phyloP scores from a whole-genome alignment of 2,329 filamentous ascomycete species.

The Raffaelea arxii region DNA sequence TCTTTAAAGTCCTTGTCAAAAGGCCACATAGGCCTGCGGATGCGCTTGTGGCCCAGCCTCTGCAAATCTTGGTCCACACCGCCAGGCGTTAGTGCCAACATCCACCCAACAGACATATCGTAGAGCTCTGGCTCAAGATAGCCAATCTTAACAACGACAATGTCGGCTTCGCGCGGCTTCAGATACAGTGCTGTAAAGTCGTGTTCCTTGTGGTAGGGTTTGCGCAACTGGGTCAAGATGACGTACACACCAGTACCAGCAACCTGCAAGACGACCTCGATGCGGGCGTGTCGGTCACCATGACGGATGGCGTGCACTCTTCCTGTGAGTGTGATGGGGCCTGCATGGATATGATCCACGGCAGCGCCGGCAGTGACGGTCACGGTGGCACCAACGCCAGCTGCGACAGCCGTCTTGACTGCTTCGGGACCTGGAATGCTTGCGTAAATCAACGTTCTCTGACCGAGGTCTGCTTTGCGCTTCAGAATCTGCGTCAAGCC shows the following conservation, averaged over 20 bases:
- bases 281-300: conserved; percentile 35
- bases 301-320: conserved; percentile 38
- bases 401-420: conserved; percentile 28
- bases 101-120: conserved; percentile 43
- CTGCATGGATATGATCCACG: conserved; percentile 36
- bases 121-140: conserved; percentile 46
- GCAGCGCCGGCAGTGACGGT: conserved; percentile 42
- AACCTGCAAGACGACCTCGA: conserved; percentile 39
- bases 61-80: conserved; percentile 43
- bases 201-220: conserved; percentile 42
- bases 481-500: conserved; percentile 32
- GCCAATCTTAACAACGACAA: conserved; percentile 47
- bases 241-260: conserved; percentile 33
- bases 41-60: conserved; percentile 36
- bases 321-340: conserved; percentile 40
- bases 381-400: conserved; percentile 34
- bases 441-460: conserved; percentile 39
- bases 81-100: conserved; percentile 42
- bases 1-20: conserved; percentile 13
- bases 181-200: conserved; percentile 41
- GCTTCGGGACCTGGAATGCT: conserved; percentile 39
- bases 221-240: conserved; percentile 41
- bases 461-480: conserved; percentile 16
- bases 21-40: conserved; percentile 35
- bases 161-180: conserved; percentile 32